Evolutionary conservation across 2,329 filamentous ascomycete species (phyloP), one percentile per base, ranked within the genome.

Genomic region (Diaporthe sp.): DNA sequence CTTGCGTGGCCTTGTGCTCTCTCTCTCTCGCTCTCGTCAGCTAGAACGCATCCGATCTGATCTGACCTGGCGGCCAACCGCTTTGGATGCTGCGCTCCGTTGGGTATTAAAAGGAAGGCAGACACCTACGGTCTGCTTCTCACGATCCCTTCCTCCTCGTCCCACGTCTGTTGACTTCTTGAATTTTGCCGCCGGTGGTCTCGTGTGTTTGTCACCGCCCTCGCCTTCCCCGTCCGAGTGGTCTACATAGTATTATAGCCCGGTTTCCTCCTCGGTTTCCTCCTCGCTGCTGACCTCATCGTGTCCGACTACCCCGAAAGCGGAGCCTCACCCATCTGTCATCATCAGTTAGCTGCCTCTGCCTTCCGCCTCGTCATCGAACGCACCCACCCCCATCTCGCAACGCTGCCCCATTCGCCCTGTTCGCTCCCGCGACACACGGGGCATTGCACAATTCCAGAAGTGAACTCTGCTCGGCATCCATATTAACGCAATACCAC

Each of bases 251-350:
- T 25, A 53, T 42, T n/a, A n/a, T n/a, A 51, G 27, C 30, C 25
- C 35, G 47, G 63, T 51, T 50, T 50, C 30, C 32, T 25, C 61
- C 25, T 44, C 39, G n/a, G n/a, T n/a, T n/a, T n/a, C 32, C 35
- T 27, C 59, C 25, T 42, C 35, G 44, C 44, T 27, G 71, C 58
- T 59, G 70, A 59, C 69, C 47, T 61, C 51, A 51, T 35, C 37
- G 56, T 70, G 17, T 66, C 69, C 59, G 61, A 56, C 42, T 39
- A 25, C 70, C 59, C 75, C 75, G 75, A 76, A 76, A 76, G 75
- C 75, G 75, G 75, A 76, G 75, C 70, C 75, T 76, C 61, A 63
- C 59, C 72, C 73, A 61, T 50, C 69, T 69, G 53, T 75, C 68
- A 73, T 70, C 72, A 58, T 68, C 63, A 68, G 3, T 25, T 53